These are phyloP conservation scores for Aspergillus costaricaensis DNA, from an alignment of 2,329 filamentous ascomycete genomes.

Conservation along the genomic window DNA sequence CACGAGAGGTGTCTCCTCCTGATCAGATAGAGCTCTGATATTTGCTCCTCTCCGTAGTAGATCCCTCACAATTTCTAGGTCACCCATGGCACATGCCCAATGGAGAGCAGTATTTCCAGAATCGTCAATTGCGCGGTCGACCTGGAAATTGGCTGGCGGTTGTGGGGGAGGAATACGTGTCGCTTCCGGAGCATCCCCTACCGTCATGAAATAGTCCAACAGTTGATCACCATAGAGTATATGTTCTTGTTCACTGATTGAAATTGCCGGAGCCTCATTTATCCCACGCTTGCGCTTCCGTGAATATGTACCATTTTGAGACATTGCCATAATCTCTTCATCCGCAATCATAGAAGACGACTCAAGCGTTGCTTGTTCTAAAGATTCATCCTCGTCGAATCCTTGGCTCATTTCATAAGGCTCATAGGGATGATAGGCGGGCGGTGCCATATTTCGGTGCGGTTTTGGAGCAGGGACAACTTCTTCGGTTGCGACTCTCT, in stretches of 20 bases:
- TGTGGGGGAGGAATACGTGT: slow-evolving; percentile 63
- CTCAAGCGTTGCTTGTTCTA: slow-evolving; percentile 78
- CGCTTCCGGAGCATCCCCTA: slow-evolving; percentile 71
- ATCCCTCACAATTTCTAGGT: slow-evolving; percentile 86
- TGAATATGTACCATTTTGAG: slow-evolving; percentile 58
- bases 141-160: slow-evolving; percentile 81
- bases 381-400: slow-evolving; percentile 75
- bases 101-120: slow-evolving; percentile 91
- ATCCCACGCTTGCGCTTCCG: slow-evolving; percentile 78
- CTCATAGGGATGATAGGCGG: slow-evolving; percentile 54
- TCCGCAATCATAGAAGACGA: slow-evolving; percentile 85
- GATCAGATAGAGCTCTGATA: slow-evolving; percentile 67
- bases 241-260: slow-evolving; percentile 75
- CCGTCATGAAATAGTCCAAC: slow-evolving; percentile 91
- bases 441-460: slow-evolving; percentile 38
- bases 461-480: slow-evolving; percentile 36
- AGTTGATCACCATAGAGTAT: slow-evolving; percentile 89
- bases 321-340: slow-evolving; percentile 73
- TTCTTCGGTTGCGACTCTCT: slow-evolving; percentile 50
- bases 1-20: slow-evolving; percentile 89
- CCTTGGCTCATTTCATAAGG: slow-evolving; percentile 66
- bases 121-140: slow-evolving; percentile 90
- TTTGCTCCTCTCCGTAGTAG: slow-evolving; percentile 78
- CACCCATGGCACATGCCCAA: slow-evolving; percentile 97
- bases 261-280: slow-evolving; percentile 59